A percentile compares a stretch with the other conserved stretches of the same genome.
These are phyloP conservation scores for Pseudonitzschia multiseries DNA, from an alignment of 108 stramenopile species.

Conservation along the genomic window DNA sequence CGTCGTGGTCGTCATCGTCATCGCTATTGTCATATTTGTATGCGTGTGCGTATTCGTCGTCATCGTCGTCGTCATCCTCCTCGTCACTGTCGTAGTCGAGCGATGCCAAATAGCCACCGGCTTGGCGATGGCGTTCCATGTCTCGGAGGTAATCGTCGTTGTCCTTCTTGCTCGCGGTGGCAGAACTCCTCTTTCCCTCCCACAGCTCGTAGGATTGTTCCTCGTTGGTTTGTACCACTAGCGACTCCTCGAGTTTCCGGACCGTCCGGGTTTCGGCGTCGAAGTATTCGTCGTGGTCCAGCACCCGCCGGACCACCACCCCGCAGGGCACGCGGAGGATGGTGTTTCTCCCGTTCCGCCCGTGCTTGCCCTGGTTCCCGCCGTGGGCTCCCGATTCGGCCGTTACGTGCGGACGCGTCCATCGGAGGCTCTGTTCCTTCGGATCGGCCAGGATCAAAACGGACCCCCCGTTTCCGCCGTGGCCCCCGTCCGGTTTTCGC, in stretches of 20 bases:
- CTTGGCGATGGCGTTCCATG: neutral
- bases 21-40: slow-evolving; percentile 12
- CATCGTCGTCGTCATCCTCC: slow-evolving; percentile 11
- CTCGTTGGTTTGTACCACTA: slow-evolving; percentile 30
- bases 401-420: slow-evolving; percentile 52
- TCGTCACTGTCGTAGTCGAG: slow-evolving; percentile 35
- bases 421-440: slow-evolving; percentile 53
- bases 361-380: slow-evolving; percentile 48
- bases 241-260: slow-evolving; percentile 17
- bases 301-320: slow-evolving; percentile 73
- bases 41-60: neutral
- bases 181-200: slow-evolving; percentile 12
- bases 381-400: slow-evolving; percentile 69
- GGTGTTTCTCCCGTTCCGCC: slow-evolving; percentile 67
- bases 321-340: slow-evolving; percentile 82
- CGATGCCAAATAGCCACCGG: slow-evolving; percentile 26
- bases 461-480: slow-evolving; percentile 81
- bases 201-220: slow-evolving; percentile 18
- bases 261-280: slow-evolving; percentile 45
- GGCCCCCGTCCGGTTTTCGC: slow-evolving; percentile 72
- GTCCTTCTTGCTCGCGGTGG: neutral
- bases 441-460: slow-evolving; percentile 77
- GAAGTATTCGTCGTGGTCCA: slow-evolving; percentile 67
- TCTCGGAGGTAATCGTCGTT: neutral
- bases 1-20: neutral